Percentiles rank a stretch among this genome's conserved stretches.
Evolutionary conservation across 2,329 filamentous ascomycete species (phyloP).

Genomic region (Celoporthe dispersa): DNA sequence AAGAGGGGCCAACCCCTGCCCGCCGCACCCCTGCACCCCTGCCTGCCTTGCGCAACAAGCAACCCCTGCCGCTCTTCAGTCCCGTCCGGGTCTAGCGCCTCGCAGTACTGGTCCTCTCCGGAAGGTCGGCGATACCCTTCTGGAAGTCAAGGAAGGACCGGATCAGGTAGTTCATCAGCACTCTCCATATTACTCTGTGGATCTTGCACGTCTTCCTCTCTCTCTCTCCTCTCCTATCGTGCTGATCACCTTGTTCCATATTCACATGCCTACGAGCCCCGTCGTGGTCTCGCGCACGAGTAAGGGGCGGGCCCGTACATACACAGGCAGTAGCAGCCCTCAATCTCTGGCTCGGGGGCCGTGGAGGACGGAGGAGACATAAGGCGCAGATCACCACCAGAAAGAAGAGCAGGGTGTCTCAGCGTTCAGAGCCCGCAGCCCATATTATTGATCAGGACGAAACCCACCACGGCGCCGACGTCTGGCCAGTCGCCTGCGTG

Average conservation of each 20-base stretch:
- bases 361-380: neutral
- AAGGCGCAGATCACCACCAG: neutral
- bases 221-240: neutral
- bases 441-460: no score
- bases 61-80: neutral
- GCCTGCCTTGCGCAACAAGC: neutral
- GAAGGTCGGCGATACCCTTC: slow-evolving; percentile 16
- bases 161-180: neutral
- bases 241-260: neutral
- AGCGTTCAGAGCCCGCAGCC: no score
- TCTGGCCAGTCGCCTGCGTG: neutral
- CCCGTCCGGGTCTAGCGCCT: neutral
- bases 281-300: no score
- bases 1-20: neutral
- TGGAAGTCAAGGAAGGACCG: neutral
- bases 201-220: neutral
- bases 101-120: slow-evolving; percentile 11
- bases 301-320: no score
- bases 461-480: neutral
- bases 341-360: neutral
- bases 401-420: no score
- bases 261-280: neutral
- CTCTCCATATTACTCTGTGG: neutral
- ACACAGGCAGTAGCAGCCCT: no score
- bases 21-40: slow-evolving; percentile 2